Evolutionary conservation across 2,329 filamentous ascomycete species (phyloP).

Genomic region (Cadophora sp.): DNA sequence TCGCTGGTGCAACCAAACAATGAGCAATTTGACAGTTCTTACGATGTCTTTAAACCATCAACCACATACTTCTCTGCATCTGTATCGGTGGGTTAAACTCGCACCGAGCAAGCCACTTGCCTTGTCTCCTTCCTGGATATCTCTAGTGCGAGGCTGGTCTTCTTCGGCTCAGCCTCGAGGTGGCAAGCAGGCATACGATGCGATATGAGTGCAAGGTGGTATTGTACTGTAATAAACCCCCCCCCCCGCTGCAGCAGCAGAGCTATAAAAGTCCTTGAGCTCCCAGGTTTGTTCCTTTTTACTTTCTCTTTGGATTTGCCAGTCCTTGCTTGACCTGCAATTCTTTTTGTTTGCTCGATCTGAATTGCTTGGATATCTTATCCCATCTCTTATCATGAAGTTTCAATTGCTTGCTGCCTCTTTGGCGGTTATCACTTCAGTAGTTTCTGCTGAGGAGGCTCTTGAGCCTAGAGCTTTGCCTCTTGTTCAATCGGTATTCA

Average conservation of each 20-base stretch:
- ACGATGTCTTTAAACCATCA: neutral
- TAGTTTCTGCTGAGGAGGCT: constrained; percentile 5
- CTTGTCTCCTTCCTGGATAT: constrained; percentile 14
- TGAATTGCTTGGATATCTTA: neutral
- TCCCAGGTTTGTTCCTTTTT: neutral
- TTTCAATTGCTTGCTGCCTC: constrained; percentile 15
- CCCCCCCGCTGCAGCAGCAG: neutral
- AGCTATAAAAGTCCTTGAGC: constrained; percentile 5
- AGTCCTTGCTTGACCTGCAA: constrained; percentile 13
- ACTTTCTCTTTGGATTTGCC: neutral
- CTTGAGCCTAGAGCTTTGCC: constrained; percentile 25
- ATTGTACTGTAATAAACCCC: neutral
- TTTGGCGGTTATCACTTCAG: constrained; percentile 1
- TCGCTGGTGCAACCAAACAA: too few species aligned
- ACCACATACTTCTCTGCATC: too few species aligned
- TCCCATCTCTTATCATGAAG: constrained; percentile 7
- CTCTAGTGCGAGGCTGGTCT: constrained; percentile 11
- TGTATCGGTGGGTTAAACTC: neutral
- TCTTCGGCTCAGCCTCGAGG: constrained; percentile 16
- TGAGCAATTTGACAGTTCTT: neutral
- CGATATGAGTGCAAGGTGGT: neutral
- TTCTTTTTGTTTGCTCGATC: constrained; percentile 3
- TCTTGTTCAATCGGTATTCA: constrained; percentile 33
- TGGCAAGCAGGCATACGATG: constrained; percentile 6
- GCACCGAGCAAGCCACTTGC: constrained; percentile 1